phyloP scores from a whole-genome alignment of 2,329 filamentous ascomycete species.

The Apiospora malaysiana region DNA sequence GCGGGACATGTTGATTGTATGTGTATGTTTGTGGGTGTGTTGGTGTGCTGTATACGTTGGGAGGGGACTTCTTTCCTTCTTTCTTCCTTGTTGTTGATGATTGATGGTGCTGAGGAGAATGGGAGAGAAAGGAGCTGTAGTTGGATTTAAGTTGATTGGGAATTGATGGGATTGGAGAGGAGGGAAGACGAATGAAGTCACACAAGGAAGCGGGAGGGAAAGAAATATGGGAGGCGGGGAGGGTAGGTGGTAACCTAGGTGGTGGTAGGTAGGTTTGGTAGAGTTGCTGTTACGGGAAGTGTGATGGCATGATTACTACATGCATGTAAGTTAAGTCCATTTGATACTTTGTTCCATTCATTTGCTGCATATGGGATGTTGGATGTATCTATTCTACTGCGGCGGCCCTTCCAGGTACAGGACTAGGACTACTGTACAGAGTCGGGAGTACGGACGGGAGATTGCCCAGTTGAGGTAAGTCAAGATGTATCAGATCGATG shows the following conservation, averaged over 20 bases:
- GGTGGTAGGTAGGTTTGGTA: not conserved
- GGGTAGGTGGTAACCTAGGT: too few relatives aligned
- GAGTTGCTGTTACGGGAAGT: not conserved
- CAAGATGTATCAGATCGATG: not conserved
- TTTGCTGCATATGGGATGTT: not conserved
- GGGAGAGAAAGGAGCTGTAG: not conserved
- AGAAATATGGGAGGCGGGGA: conserved; percentile 14
- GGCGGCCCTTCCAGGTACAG: not conserved
- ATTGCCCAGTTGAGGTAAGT: too few relatives aligned
- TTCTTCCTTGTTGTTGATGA: too few relatives aligned
- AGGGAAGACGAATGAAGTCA: conserved; percentile 10
- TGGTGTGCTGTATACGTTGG: too few relatives aligned
- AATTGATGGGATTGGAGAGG: conserved; percentile 3
- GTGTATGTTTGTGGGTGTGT: conserved; percentile 17
- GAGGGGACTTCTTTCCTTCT: too few relatives aligned
- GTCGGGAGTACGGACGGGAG: too few relatives aligned
- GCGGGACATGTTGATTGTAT: conserved; percentile 47
- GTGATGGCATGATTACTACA: conserved; percentile 22
- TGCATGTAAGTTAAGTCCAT: not conserved
- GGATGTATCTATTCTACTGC: not conserved
- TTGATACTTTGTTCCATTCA: not conserved
- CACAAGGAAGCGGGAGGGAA: not conserved
- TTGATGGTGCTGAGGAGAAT: too few relatives aligned
- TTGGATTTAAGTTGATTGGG: conserved; percentile 9
- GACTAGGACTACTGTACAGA: too few relatives aligned